Evolutionary conservation across 768 basidiomycete species (phyloP).

Genomic region (Suillus decipiens): DNA sequence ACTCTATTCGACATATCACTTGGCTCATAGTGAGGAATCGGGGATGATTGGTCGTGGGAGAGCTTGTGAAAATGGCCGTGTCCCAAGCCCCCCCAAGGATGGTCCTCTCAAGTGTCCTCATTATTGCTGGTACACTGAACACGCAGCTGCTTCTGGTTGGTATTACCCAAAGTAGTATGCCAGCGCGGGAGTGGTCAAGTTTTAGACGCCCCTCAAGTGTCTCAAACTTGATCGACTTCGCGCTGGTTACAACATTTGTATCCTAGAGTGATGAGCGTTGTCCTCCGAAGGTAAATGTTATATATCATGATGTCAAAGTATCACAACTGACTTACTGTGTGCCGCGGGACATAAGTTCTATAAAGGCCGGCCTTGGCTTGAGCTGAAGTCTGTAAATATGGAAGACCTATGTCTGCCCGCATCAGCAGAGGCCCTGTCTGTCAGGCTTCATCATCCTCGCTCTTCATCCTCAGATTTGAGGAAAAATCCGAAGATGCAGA

Average conservation of each 20-base stretch:
- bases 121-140: background rate
- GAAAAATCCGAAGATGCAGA: background rate
- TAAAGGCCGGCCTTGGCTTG: background rate
- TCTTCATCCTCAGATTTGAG: background rate
- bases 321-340: background rate
- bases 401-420: background rate
- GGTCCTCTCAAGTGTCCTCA: background rate
- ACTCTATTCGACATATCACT: background rate
- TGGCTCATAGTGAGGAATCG: background rate
- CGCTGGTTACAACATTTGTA: background rate
- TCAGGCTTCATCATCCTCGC: background rate
- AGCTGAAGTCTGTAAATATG: background rate
- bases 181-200: background rate
- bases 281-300: background rate
- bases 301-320: background rate
- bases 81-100: background rate
- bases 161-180: background rate
- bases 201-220: background rate
- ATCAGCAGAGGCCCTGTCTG: background rate
- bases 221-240: background rate
- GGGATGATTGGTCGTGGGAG: background rate
- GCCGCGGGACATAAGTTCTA: too few species aligned
- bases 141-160: background rate
- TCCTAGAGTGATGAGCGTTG: background rate
- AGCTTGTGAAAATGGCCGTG: background rate